Percentiles rank a stretch among this genome's conserved stretches.
phyloP scores from a whole-genome alignment of 208 protist genomes.

The Lotmaria passim region DNA sequence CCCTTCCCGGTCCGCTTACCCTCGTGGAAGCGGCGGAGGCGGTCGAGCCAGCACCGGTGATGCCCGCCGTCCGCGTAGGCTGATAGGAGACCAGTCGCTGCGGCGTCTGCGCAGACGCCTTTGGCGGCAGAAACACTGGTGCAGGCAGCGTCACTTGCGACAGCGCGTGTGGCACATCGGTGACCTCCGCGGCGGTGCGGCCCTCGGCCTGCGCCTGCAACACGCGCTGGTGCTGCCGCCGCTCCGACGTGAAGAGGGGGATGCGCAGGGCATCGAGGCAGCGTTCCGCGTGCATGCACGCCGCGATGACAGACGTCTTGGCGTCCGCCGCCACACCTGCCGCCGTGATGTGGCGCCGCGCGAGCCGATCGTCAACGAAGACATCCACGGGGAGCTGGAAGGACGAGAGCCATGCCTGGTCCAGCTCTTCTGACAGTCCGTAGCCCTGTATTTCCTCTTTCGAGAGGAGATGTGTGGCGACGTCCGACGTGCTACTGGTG shows the following conservation, averaged over 20 bases:
- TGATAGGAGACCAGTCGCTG: slow-evolving; percentile 11
- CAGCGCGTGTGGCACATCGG: slow-evolving; percentile 41
- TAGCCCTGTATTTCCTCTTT: neutral
- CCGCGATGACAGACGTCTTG: slow-evolving; percentile 62
- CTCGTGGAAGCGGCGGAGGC: neutral
- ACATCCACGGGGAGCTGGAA: slow-evolving; percentile 51
- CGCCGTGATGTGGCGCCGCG: slow-evolving; percentile 32
- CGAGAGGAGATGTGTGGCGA: slow-evolving; percentile 1
- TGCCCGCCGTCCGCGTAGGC: neutral
- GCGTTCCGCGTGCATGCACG: slow-evolving; percentile 91
- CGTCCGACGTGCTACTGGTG: neutral
- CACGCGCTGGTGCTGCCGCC: slow-evolving; percentile 37
- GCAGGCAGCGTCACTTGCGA: slow-evolving; percentile 38
- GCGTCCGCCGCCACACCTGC: slow-evolving; percentile 32
- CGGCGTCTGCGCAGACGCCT: neutral
- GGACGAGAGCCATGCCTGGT: slow-evolving; percentile 13
- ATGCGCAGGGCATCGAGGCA: slow-evolving; percentile 75
- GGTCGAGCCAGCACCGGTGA: neutral
- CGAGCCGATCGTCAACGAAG: slow-evolving; percentile 40
- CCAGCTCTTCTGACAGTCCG: neutral
- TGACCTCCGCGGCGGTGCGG: slow-evolving; percentile 50
- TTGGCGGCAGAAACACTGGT: slow-evolving; percentile 28
- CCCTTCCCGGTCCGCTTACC: neutral
- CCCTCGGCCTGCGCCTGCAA: slow-evolving; percentile 57
- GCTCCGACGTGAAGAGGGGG: slow-evolving; percentile 59